Conservation (phyloP, 331 rosid species). For the Arachis monticola region DNA sequence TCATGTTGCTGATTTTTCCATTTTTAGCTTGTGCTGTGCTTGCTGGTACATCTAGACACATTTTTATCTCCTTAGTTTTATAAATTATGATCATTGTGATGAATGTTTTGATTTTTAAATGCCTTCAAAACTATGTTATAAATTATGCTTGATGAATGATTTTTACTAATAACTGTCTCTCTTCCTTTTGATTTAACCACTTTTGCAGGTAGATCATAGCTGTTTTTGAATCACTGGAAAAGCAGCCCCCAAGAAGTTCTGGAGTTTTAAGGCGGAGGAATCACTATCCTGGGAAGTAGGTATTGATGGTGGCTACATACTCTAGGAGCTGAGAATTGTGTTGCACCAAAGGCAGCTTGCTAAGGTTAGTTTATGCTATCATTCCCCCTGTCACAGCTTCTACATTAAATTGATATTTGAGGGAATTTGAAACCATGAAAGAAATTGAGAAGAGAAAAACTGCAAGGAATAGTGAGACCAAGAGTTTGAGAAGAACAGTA, state of each 20-base stretch:
- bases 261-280: conserved; percentile 24
- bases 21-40: not conserved
- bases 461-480: conserved; percentile 60
- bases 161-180: not conserved
- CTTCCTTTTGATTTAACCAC: not conserved
- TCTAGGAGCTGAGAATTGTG: conserved; percentile 23
- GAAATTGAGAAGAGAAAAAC: conserved; percentile 74
- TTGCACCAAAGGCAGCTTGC: not conserved
- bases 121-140: not conserved
- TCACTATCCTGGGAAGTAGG: conserved; percentile 37
- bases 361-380: conserved; percentile 43
- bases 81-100: conserved; percentile 10
- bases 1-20: conserved; percentile 22
- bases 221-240: conserved; percentile 16
- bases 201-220: conserved; percentile 41
- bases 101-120: conserved; percentile 14
- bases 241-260: conserved; percentile 31
- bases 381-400: conserved; percentile 38
- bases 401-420: conserved; percentile 46
- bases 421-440: conserved; percentile 62
- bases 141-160: not conserved
- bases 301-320: conserved; percentile 27
- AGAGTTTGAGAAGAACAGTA: conserved; percentile 59
- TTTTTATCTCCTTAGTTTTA: not conserved
- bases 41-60: not conserved